Evolutionary conservation across 371 early-diverging fungal genomes (phyloP).

Genomic region (Circinella umbellata): DNA sequence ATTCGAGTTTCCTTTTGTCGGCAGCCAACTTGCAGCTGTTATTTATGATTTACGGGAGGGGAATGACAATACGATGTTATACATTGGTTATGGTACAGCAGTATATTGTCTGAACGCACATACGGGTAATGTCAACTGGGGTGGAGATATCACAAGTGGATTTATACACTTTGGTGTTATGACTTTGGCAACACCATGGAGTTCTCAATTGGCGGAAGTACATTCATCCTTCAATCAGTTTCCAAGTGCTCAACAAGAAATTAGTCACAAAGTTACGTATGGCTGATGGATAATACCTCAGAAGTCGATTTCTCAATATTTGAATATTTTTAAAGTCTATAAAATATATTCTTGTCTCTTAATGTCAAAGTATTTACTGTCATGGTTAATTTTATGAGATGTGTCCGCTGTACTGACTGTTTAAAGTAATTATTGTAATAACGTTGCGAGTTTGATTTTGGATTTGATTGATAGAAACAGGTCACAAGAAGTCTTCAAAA

Average conservation of each 20-base stretch:
- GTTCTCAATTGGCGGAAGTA: constrained; percentile 37
- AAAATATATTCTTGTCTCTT: too few relatives aligned
- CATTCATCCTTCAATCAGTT: constrained; percentile 28
- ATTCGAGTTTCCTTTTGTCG: constrained; percentile 34
- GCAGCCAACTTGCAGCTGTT: constrained; percentile 27
- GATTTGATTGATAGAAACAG: too few relatives aligned
- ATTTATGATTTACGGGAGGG: constrained; percentile 28
- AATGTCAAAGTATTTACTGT: too few relatives aligned
- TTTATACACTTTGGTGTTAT: constrained; percentile 27
- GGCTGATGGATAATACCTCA: too few relatives aligned
- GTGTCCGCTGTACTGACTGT: too few relatives aligned
- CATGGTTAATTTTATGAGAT: too few relatives aligned
- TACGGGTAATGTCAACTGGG: constrained; percentile 34
- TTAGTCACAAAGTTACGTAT: too few relatives aligned
- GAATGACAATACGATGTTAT: constrained; percentile 10
- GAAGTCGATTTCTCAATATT: too few relatives aligned
- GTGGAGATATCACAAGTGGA: constrained; percentile 23
- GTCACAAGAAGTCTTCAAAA: too few relatives aligned
- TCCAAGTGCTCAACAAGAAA: constrained; percentile 24
- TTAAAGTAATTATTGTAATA: too few relatives aligned
- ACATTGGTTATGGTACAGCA: constrained; percentile 34
- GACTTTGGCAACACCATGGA: constrained; percentile 44
- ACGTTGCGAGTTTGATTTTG: too few relatives aligned
- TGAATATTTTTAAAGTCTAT: too few relatives aligned
- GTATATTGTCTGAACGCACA: constrained; percentile 30